A percentile compares a stretch with the other conserved stretches of the same genome.
Evolutionary conservation across 805 yeast species (phyloP).

Genomic region (Candida pseudofarinosa): DNA sequence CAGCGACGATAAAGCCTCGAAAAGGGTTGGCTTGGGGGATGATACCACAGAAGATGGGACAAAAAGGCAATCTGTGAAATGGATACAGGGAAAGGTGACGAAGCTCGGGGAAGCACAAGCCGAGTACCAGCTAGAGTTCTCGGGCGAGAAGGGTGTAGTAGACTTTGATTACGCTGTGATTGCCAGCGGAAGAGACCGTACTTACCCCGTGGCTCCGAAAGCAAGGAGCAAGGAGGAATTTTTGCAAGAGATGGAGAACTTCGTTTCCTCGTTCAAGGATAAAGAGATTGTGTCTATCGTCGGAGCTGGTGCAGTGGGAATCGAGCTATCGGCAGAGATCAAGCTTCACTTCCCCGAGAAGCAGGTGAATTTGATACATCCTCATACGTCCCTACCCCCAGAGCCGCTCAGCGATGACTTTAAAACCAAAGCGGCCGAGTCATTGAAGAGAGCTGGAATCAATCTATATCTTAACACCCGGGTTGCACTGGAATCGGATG

Average conservation of each 20-base stretch:
- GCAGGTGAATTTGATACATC: conserved; percentile 37
- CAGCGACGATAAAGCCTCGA: neutral
- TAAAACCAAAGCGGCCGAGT: conserved; percentile 11
- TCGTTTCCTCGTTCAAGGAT: conserved; percentile 19
- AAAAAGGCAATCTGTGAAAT: conserved; percentile 14
- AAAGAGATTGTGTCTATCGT: conserved; percentile 33
- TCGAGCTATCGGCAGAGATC: conserved; percentile 48
- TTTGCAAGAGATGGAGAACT: conserved; percentile 31
- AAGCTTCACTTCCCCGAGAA: conserved; percentile 34
- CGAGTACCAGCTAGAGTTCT: conserved; percentile 6
- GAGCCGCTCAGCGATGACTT: conserved; percentile 23
- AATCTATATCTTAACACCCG: conserved; percentile 25
- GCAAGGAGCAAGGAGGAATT: conserved; percentile 29
- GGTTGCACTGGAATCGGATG: conserved; percentile 19
- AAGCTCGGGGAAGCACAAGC: conserved; percentile 14
- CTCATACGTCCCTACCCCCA: conserved; percentile 39
- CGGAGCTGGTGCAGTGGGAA: conserved; percentile 53
- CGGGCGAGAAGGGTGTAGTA: conserved; percentile 4
- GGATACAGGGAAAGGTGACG: conserved; percentile 21
- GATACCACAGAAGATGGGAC: conserved; percentile 7
- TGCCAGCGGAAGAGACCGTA: conserved; percentile 41
- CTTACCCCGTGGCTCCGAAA: conserved; percentile 45
- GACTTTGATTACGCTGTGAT: conserved; percentile 37
- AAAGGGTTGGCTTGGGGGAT: neutral
- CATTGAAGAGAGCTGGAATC: conserved; percentile 11